These are phyloP conservation scores for Ganoderma leucocontextum DNA, from an alignment of 1,284 basidiomycete species.

Conservation along the genomic window DNA sequence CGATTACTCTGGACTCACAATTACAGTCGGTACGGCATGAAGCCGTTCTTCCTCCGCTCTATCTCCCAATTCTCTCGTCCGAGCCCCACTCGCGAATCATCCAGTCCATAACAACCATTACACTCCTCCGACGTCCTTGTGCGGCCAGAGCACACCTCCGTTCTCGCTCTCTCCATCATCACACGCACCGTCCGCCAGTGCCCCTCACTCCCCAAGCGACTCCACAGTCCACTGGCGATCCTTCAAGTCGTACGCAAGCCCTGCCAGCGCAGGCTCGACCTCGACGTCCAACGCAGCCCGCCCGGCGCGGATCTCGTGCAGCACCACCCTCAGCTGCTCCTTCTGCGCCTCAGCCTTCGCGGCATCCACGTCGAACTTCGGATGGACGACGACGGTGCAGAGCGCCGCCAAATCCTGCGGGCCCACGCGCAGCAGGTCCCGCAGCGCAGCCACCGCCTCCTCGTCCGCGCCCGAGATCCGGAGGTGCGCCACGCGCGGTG, in stretches of 20 bases:
- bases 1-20: not conserved
- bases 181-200: not conserved
- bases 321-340: not conserved
- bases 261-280: not conserved
- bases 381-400: not conserved
- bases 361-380: not conserved
- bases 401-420: not conserved
- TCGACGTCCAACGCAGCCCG: not conserved
- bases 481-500: conserved; percentile 16
- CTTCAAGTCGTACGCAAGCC: not conserved
- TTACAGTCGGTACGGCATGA: not conserved
- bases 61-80: not conserved
- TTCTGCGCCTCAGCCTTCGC: not conserved
- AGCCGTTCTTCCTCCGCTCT: not conserved
- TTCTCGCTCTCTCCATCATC: not conserved
- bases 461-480: conserved; percentile 8
- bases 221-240: not conserved
- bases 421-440: not conserved
- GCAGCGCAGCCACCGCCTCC: not conserved
- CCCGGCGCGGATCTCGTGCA: not conserved
- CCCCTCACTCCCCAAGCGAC: not conserved
- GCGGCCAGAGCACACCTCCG: not conserved
- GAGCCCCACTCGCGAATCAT: not conserved
- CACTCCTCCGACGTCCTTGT: not conserved
- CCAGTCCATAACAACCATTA: not conserved